phyloP scores from a whole-genome alignment of 1,139 yeast genomes.

The Blastobotrys buckinghamii region DNA sequence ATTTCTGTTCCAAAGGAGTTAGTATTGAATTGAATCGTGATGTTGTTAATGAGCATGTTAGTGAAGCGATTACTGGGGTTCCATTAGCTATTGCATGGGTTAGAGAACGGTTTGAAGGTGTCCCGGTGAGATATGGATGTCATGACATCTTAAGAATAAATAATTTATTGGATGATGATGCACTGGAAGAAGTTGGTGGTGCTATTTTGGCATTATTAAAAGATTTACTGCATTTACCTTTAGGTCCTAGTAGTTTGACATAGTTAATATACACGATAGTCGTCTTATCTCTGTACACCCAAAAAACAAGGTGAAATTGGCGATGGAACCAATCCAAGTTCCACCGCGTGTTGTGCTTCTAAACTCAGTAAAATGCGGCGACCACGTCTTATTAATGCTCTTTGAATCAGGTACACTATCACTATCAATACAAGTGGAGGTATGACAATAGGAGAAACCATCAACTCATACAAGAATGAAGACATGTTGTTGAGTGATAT shows the following conservation, averaged over 20 bases:
- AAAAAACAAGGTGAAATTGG: background rate
- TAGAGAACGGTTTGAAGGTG: conserved; percentile 11
- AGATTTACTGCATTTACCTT: background rate
- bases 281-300: background rate
- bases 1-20: conserved; percentile 11
- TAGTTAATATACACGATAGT: background rate
- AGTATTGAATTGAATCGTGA: conserved; percentile 22
- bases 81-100: conserved; percentile 10
- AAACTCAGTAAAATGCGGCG: background rate
- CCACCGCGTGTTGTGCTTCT: conserved; percentile 1
- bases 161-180: conserved; percentile 4
- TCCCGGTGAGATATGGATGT: conserved; percentile 9
- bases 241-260: conserved; percentile 5
- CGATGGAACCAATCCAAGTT: background rate
- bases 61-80: conserved; percentile 6
- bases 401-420: background rate
- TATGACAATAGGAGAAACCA: background rate
- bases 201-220: conserved; percentile 1
- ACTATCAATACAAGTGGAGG: background rate
- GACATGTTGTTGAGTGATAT: too few relatives aligned
- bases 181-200: conserved; percentile 6
- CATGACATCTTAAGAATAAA: background rate
- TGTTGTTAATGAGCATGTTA: conserved; percentile 8
- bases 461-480: too few relatives aligned
- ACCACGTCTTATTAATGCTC: background rate